phyloP scores from a whole-genome alignment of 140 eudicot genomes.

The Flaveria floridana region DNA sequence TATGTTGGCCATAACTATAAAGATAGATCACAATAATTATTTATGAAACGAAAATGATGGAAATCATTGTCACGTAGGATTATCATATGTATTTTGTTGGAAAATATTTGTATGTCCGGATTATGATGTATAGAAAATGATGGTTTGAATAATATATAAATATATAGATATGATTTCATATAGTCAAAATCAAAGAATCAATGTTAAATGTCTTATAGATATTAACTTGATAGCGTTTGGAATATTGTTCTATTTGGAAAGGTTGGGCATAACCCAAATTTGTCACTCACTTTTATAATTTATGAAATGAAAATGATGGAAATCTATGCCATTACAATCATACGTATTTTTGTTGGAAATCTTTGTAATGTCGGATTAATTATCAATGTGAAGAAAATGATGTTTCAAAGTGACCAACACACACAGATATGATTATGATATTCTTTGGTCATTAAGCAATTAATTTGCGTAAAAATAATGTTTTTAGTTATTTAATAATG shows the following conservation, averaged over 20 bases:
- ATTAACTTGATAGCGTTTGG: slow-evolving; percentile 6
- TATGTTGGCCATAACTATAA: slow-evolving; percentile 13
- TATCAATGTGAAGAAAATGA: slow-evolving; percentile 18
- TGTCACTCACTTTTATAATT: slow-evolving; percentile 14
- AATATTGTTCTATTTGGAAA: slow-evolving; percentile 12
- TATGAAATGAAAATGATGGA: slow-evolving; percentile 25
- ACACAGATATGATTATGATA: not conserved
- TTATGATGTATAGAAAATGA: slow-evolving; percentile 17
- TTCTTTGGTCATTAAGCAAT: too few relatives aligned
- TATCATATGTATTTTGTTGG: slow-evolving; percentile 11
- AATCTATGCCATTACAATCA: not conserved
- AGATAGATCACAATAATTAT: slow-evolving; percentile 10
- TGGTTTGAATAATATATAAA: not conserved
- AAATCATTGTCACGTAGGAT: slow-evolving; percentile 3
- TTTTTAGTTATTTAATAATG: too few relatives aligned
- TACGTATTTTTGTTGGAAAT: slow-evolving; percentile 5
- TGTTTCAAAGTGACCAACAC: not conserved
- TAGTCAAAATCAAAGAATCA: slow-evolving; percentile 19
- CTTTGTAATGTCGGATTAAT: slow-evolving; percentile 1
- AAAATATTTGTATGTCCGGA: not conserved
- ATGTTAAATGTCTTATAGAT: slow-evolving; percentile 3
- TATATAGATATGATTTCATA: not conserved
- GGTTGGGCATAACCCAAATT: slow-evolving; percentile 17
- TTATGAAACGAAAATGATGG: slow-evolving; percentile 22
- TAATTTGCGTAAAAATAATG: too few relatives aligned